Base-by-base conservation (phyloP, 2,329 filamentous ascomycete genomes). In the Epichloe baconii region DNA sequence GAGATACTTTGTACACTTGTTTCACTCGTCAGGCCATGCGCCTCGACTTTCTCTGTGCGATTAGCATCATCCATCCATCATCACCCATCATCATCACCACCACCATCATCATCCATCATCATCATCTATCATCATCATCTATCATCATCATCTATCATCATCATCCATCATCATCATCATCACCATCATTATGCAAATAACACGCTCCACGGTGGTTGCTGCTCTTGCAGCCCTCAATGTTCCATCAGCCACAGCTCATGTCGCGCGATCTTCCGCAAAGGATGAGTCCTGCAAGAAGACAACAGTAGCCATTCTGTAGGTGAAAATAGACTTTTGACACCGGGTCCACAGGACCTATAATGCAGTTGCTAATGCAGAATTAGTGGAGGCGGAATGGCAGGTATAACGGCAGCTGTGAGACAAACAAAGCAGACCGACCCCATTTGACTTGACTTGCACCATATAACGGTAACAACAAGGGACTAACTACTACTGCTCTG, bases 381-480 rank as follows among this genome's bases (percentile, higher is more conserved):
- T 17, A 59, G 58, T 5, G 81, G 81, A 36, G 81, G 75, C 14
- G 82, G 81, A 12, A 75, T 80, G 50, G 74, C 80, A 1, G 81
- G 81, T 5, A 78, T 85, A 41, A 78, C 80, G 12, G 79, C 81
- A 14, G 80, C 80, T 21, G 58, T 59, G 43, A 56, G 57, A 23
- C 23, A 8, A n/a, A 7, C 36, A 6, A n/a, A 38, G 12, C 36
- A 37, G 42, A 11, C 2, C 3, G 5, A 15, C 8, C n/a, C 4
- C 14, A 15, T 19, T 34, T 17, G 4, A 8, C 10, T 15, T 14
- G 19, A 31, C 26, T 31, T 31, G 26, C 26, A 31, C 8, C 26
- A 31, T 31, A 31, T 31, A 3, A 31, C 26, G 12, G 14, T 11
- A 26, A 21, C 5, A 26, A 41, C 5, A 26, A 41, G 10, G 26